Evolutionary conservation across 768 basidiomycete species (phyloP), one percentile per base, ranked within the genome.

Genomic region (Lenzites betulinus): DNA sequence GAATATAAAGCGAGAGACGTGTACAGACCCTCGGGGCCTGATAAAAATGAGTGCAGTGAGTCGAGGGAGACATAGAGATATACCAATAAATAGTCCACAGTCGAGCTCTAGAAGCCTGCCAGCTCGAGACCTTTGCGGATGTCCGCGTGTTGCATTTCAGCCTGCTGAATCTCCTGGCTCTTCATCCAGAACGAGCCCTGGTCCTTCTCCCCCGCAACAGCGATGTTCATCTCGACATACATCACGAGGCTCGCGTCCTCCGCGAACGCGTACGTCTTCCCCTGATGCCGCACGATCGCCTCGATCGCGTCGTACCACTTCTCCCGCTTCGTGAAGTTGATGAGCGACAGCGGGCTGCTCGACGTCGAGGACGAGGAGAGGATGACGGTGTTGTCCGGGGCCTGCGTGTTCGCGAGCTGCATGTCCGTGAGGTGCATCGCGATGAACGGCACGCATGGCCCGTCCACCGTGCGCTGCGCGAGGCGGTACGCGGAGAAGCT

Each of bases 361-460:
- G 64, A 55, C 22, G 63, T 51, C 1, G 64, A 28, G 13, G 58
- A 56, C 20, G 60, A 44, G 23, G 66, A 61, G 38, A 60, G 58
- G 20, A 65, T 63, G 42, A 64, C 48, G 9, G 68, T 63, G 64
- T 61, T 75, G 66, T 84, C 81, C 36, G 69, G 64, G 71, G 75
- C 82, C 65, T 81, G 79, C 62, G 84, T 82, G 60, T 79, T 73
- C 60, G 82, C 79, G 65, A 82, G 84, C 49, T 79, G 75, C 65
- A 90, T 76, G 64, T 85, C 85, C 22, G 82, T 80, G 42, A 90
- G 75, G 72, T 80, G 88, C 79, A 82, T 83, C 44, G 79, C 78
- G 54, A 90, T 77, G 69, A 86, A 86, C 1, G 88, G 89, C n/a
- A 90, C 79, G 65, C 86, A 88, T 4, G 87, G 79, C 3, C 81